Evolutionary conservation across 805 yeast genomes (phyloP).

Genomic region (Candida lessepsii): DNA sequence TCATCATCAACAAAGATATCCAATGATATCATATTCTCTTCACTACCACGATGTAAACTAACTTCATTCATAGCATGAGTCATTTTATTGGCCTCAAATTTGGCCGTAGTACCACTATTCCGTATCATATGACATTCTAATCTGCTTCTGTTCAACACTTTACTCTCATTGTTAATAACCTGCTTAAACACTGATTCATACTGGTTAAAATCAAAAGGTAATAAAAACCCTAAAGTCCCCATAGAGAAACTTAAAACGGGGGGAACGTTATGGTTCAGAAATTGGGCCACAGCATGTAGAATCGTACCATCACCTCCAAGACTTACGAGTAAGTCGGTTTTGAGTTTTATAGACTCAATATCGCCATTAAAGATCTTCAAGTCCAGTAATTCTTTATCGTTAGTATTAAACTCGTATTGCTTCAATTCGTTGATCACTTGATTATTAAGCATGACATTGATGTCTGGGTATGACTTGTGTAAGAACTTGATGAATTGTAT

Average conservation of each 20-base stretch:
- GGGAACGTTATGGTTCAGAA: slow-evolving; percentile 72
- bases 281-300: slow-evolving; percentile 75
- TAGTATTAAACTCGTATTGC: slow-evolving; percentile 16
- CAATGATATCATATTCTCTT: slow-evolving; percentile 79
- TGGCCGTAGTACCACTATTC: slow-evolving; percentile 11
- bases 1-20: slow-evolving; percentile 86
- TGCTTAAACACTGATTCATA: slow-evolving; percentile 58
- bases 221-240: slow-evolving; percentile 86
- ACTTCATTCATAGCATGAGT: slow-evolving; percentile 91
- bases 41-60: slow-evolving; percentile 80
- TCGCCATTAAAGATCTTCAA: slow-evolving; percentile 54
- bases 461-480: slow-evolving; percentile 59
- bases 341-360: slow-evolving; percentile 52
- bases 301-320: slow-evolving; percentile 98
- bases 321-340: slow-evolving; percentile 79
- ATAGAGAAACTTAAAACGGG: slow-evolving; percentile 86
- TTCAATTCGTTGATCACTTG: slow-evolving; percentile 71
- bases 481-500: slow-evolving; percentile 61
- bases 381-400: slow-evolving; percentile 24
- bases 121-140: slow-evolving; percentile 67
- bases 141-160: slow-evolving; percentile 73
- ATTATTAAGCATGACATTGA: slow-evolving; percentile 74
- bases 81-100: slow-evolving; percentile 24
- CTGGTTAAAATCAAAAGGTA: slow-evolving; percentile 79
- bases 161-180: slow-evolving; percentile 67